Conservation (phyloP, 805 yeast species). For the Wickerhamiella azyma region DNA sequence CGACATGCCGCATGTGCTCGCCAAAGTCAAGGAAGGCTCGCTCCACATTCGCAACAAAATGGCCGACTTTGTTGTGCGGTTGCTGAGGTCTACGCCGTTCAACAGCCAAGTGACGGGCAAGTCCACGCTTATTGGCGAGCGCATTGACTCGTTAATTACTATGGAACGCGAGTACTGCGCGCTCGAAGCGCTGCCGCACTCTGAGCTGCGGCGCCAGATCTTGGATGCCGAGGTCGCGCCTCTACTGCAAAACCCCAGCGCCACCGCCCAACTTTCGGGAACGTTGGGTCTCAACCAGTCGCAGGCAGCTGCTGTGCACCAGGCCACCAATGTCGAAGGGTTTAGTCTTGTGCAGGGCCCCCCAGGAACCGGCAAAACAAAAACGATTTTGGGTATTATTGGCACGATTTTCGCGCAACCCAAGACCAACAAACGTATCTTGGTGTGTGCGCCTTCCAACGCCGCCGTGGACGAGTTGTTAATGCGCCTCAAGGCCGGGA, state of each 20-base stretch:
- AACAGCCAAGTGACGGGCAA: conserved; percentile 47
- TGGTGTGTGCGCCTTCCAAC: conserved; percentile 95
- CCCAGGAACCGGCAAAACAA: conserved; percentile 98
- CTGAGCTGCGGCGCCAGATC: conserved; percentile 58
- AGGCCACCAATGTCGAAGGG: conserved; percentile 54
- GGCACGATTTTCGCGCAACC: conserved; percentile 44
- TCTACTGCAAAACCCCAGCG: conserved; percentile 24
- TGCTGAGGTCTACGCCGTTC: conserved; percentile 36
- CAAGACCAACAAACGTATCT: conserved; percentile 35
- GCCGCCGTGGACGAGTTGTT: conserved; percentile 98
- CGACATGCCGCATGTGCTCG: conserved; percentile 44
- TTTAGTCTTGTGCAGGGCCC: conserved; percentile 91
- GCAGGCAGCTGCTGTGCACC: conserved; percentile 80
- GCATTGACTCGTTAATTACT: conserved; percentile 77
- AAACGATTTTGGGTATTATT: conserved; percentile 82
- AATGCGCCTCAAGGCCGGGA: conserved; percentile 63
- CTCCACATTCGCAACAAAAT: conserved; percentile 45
- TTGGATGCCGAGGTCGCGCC: conserved; percentile 48
- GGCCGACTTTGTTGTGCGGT: conserved; percentile 62
- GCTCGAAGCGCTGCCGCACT: conserved; percentile 65
- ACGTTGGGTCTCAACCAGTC: conserved; percentile 62
- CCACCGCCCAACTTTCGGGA: conserved; percentile 31
- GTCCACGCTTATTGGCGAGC: conserved; percentile 49
- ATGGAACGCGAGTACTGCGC: conserved; percentile 88
- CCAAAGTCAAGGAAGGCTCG: conserved; percentile 49